Evolutionary conservation across 768 basidiomycete genomes (phyloP), one percentile per base, ranked within the genome.

Genomic region (Candolleomyces efflorescens): DNA sequence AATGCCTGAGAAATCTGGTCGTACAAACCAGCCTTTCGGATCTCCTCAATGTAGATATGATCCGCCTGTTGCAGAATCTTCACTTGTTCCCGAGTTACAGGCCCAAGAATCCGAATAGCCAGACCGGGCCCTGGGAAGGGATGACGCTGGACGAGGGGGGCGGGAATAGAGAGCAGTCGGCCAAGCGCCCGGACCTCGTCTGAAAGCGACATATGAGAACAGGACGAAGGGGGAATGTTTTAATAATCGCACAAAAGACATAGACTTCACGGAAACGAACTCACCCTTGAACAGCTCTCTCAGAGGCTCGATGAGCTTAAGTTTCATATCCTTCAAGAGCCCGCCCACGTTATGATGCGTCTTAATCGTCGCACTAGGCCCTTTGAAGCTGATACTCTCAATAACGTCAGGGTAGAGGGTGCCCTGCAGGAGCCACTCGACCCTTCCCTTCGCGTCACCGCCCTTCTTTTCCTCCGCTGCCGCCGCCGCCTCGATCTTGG

Each of bases 271-370:
- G 32, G 32, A 11, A 50, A n/a, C 49, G 15, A 44, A 20, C 78
- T 22, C 63, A 92, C 96, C 97, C 79, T 99, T 98, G 85, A 99
- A 99, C 17, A 99, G 80, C 76, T 98, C 97, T 37, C 97, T 82
- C 38, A 99, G 76, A 18, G 97, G 97, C 75, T 99, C 97, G 63
- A 99, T 98, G 51, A 99, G 81, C 77, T 98, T 98, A 65, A 99
- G 82, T 72, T 94, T 97, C 97, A 98, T 99, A 73, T 98, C 89
- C 68, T 90, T 91, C 60, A 98, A 80, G 53, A 99, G 77, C 3
- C 96, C 96, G 26, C 97, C 97, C 63, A 98, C 97, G 63, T 99
- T 99, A 72, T 98, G 97, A 71, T 99, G 97, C 2, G 97, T 98
- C 81, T 99, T 99, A 80, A 99, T 99, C 10, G 96, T 98, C 39